phyloP scores from a whole-genome alignment of 78 protist species.

The Monocercomonoides exilis region DNA sequence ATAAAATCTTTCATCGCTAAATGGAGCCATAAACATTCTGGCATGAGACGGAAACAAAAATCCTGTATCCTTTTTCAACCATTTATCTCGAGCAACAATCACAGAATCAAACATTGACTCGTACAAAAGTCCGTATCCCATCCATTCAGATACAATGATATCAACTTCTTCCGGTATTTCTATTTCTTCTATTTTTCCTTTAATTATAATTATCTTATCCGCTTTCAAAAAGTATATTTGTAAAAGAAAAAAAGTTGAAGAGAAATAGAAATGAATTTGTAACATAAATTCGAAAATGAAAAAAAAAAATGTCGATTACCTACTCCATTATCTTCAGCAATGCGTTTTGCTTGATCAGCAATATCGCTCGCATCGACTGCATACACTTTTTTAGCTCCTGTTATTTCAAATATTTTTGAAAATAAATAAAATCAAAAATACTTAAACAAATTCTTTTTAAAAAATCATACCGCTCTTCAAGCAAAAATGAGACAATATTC shows the following conservation, averaged over 20 bases:
- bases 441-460: background rate
- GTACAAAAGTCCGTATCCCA: conserved; percentile 68
- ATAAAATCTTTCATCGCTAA: background rate
- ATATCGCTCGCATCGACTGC: conserved; percentile 9
- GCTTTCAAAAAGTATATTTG: background rate
- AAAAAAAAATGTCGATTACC: no score
- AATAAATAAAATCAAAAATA: background rate
- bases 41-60: background rate
- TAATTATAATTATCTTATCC: background rate
- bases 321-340: conserved; percentile 1
- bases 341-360: background rate
- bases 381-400: background rate
- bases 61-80: conserved; percentile 10
- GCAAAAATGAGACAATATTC: background rate
- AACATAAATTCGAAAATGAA: no score
- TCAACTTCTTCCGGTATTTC: conserved; percentile 45
- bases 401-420: no score
- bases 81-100: conserved; percentile 53
- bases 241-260: no score
- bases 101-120: conserved; percentile 66
- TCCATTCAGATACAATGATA: conserved; percentile 72
- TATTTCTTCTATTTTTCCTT: background rate
- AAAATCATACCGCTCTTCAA: background rate
- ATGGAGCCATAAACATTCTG: background rate
- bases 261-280: no score